Percentiles rank a stretch among this genome's conserved stretches.
phyloP scores from a whole-genome alignment of 2,329 filamentous ascomycete species.

The Stromatinia cepivora region DNA sequence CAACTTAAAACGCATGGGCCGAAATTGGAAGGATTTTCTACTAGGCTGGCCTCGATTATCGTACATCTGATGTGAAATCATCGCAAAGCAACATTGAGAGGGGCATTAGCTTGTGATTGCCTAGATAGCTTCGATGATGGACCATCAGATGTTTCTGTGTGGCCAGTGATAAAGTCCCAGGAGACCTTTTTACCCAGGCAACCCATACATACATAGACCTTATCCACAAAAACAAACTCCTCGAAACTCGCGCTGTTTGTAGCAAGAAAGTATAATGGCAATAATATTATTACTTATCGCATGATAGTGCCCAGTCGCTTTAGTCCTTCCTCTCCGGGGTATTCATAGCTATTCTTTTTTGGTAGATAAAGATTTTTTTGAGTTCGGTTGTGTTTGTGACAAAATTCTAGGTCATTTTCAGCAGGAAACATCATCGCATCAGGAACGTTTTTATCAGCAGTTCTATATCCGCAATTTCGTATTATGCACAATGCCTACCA shows the following conservation, averaged over 20 bases:
- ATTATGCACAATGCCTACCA: too few relatives aligned
- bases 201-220: background rate
- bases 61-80: background rate
- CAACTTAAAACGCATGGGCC: background rate
- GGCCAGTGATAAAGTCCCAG: background rate
- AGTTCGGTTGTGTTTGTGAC: too few relatives aligned
- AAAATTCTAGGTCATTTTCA: too few relatives aligned
- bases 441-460: too few relatives aligned
- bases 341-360: too few relatives aligned
- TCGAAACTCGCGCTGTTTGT: background rate
- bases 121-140: background rate
- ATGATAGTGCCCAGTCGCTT: constrained; percentile 17
- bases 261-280: background rate
- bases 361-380: too few relatives aligned
- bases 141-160: background rate
- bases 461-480: too few relatives aligned
- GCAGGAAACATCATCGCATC: too few relatives aligned
- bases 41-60: background rate
- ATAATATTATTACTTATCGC: constrained; percentile 16
- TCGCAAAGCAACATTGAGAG: background rate
- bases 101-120: background rate
- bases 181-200: background rate
- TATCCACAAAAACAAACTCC: background rate
- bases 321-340: background rate
- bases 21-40: constrained; percentile 5